Conservation (phyloP, 2,329 filamentous ascomycete genomes). For the Colletotrichum eremochloae region DNA sequence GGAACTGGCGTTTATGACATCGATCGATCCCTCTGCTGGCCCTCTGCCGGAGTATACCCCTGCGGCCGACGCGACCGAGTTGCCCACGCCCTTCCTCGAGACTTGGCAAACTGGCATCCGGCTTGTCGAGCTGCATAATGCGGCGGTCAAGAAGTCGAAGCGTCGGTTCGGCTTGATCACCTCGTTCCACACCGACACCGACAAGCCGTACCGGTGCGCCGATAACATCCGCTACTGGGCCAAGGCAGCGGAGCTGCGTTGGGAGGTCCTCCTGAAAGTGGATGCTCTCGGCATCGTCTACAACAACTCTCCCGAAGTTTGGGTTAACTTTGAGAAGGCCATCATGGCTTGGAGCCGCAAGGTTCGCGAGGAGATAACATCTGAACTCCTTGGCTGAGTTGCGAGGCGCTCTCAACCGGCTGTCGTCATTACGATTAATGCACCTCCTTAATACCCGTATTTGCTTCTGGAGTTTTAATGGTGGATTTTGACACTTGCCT, state of each 20-base stretch:
- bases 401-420: constrained; percentile 19
- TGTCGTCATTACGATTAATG: constrained; percentile 41
- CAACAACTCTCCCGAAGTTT: constrained; percentile 75
- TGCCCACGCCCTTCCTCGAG: constrained; percentile 80
- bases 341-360: constrained; percentile 85
- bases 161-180: constrained; percentile 92
- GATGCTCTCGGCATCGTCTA: constrained; percentile 91
- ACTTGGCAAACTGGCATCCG: constrained; percentile 83
- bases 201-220: constrained; percentile 92
- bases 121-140: constrained; percentile 91
- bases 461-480: constrained; percentile 31
- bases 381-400: constrained; percentile 64
- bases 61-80: constrained; percentile 53
- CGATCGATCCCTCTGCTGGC: constrained; percentile 73
- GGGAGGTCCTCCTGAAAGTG: constrained; percentile 86
- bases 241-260: constrained; percentile 94
- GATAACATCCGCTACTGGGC: constrained; percentile 97
- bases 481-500: constrained; percentile 19
- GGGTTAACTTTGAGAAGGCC: constrained; percentile 86
- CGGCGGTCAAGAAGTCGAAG: constrained; percentile 85
- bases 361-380: constrained; percentile 85
- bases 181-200: constrained; percentile 89
- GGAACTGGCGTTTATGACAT: constrained; percentile 84
- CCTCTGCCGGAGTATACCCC: constrained; percentile 78
- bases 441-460: constrained; percentile 41